Base-by-base conservation (phyloP, 2,329 filamentous ascomycete species). In the Chrysosporium queenslandicum region DNA sequence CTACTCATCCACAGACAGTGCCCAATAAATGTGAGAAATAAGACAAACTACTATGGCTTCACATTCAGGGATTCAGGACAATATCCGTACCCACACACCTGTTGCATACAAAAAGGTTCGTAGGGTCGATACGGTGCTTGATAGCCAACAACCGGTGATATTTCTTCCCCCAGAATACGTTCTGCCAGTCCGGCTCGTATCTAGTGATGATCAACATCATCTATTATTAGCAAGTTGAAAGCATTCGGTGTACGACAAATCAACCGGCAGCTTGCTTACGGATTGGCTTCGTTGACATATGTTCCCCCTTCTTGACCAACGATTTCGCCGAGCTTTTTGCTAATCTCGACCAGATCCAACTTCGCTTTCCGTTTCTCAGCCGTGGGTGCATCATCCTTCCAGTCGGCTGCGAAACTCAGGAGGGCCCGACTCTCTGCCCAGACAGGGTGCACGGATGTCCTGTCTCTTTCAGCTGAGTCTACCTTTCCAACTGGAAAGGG, bases 51-150 rank as follows among this genome's bases (percentile, higher is more conserved):
- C 27, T 29, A 29, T 5, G 9, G 9, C 9, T 9, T 29, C 27
- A 29, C 27, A 29, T 29, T 54, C 34, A 63, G 16, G 60, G 56
- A 52, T 62, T 53, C 41, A 58, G 53, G 8, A 62, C 40, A 29
- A 63, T 58, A 53, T 60, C 60, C 4, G 59, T 73, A 0, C 74
- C 74, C 0, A 77, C 73, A 50, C 74, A 77, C 0, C 72, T 68
- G 11, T 68, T 58, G 53, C 74, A 77, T 67, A 74, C 76, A 12
- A 79, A 71, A 1, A 77, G 65, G 47, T 75, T 74, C 0, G 62
- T 52, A 0, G 75, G 75, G 54, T 79, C 75, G n/a, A 74, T 60
- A 0, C 56, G 41, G 11, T 65, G 64, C 63, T 79, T 78, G 49
- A 78, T 73, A 11, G 59, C 42, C 0, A 73, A 56, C 2, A 78